Evolutionary conservation across 73 alveolate species (phyloP), one percentile per base, ranked within the genome.

Genomic region (Durusdinium trenchii): DNA sequence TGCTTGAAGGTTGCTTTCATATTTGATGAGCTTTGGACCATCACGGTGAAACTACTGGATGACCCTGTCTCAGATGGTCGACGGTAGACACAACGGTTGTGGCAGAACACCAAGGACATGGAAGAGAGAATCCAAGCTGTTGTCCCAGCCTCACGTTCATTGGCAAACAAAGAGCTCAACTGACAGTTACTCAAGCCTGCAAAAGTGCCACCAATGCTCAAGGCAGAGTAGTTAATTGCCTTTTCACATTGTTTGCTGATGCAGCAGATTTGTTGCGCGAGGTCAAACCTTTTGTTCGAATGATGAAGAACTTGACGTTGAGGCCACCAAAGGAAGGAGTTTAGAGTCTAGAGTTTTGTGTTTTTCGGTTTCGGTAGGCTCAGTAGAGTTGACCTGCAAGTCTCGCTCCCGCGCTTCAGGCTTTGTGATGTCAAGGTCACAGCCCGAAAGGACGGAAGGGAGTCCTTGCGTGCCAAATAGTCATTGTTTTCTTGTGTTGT

Each of bases 361-460:
- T 54, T 28, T 0, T 67, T 67, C 18, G 9, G n/a, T 43, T 30
- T 75, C 51, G 32, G 42, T 36, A 26, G 85, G 28, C 85, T 75
- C 85, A 32, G 42, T 36, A 38, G 30, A 6, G 54, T 40, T 52
- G 1, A 75, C 85, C 51, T 62, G 40, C 36, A 48, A n/a, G n/a
- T n/a, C 83, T 32, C 83, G 28, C 26, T 36, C 48, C 83, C 28
- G 83, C 32, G 48, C 46, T 40, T 38, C 40, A 91, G 98, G 98
- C 98, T 91, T n/a, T 91, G 98, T 76, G 98, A 91, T 48, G 98
- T 91, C 78, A 91, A 91, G 98, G 98, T 91, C 26, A 69, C 98
- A 3, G 45, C 78, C 9, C 81, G 98, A 54, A 91, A 91, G 98
- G 98, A 36, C 57, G n/a, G 54, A 38, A 30, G 6, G 30, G 48